These are phyloP conservation scores for Mycena rosella DNA, from an alignment of 768 basidiomycete genomes.

Conservation along the genomic window DNA sequence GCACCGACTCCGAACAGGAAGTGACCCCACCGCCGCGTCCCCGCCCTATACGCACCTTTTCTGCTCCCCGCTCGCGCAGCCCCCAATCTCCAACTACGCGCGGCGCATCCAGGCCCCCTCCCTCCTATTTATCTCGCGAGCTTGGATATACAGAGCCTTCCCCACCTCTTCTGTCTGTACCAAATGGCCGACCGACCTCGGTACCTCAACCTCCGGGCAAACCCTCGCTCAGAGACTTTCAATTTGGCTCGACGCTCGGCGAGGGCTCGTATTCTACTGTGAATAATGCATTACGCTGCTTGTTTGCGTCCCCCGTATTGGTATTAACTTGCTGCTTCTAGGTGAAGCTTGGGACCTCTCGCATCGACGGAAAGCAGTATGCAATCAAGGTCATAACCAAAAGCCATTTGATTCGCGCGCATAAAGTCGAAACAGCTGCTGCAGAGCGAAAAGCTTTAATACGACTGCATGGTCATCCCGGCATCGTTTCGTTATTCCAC, in stretches of 20 bases:
- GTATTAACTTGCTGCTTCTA: constrained; percentile 42
- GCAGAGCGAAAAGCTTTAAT: constrained; percentile 73
- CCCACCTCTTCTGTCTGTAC: constrained; percentile 22
- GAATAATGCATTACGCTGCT: constrained; percentile 51
- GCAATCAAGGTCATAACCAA: constrained; percentile 70
- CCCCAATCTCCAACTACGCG: constrained; percentile 56
- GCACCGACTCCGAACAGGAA: constrained; percentile 62
- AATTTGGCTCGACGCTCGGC: constrained; percentile 79
- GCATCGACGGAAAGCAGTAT: constrained; percentile 71
- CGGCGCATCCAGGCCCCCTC: constrained; percentile 57
- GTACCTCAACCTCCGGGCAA: constrained; percentile 54
- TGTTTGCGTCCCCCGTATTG: not conserved
- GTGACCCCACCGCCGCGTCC: constrained; percentile 57
- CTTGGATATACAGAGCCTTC: constrained; percentile 51
- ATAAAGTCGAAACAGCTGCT: constrained; percentile 78
- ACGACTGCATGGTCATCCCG: constrained; percentile 69
- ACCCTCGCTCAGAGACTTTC: constrained; percentile 71
- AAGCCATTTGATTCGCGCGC: constrained; percentile 70
- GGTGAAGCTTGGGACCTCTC: constrained; percentile 70
- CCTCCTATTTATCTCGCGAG: constrained; percentile 68
- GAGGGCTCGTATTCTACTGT: constrained; percentile 89
- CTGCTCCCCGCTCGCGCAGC: constrained; percentile 71
- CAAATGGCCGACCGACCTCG: constrained; percentile 48
- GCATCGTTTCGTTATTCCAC: constrained; percentile 83
- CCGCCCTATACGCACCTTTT: constrained; percentile 73